Conservation (phyloP, 768 basidiomycete species). For the Crucibulum laeve region DNA sequence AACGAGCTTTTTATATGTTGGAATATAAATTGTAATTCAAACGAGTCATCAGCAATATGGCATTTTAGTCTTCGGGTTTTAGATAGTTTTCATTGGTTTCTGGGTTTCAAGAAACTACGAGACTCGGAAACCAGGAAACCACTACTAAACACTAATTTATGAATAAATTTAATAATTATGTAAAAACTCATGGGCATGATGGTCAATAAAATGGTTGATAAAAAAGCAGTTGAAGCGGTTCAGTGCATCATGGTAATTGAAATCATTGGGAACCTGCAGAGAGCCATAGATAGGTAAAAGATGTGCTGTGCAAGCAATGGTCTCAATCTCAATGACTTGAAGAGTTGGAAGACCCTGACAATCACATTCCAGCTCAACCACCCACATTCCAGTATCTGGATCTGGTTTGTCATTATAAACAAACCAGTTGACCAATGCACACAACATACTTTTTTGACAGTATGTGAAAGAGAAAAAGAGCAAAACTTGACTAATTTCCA, state of each 20-base stretch:
- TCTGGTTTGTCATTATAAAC: slow-evolving; percentile 11
- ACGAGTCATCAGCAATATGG: no score
- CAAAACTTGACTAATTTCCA: slow-evolving; percentile 18
- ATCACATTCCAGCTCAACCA: slow-evolving; percentile 15
- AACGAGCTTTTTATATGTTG: no score
- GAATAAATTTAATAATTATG: no score
- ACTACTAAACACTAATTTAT: no score
- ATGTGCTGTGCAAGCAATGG: slow-evolving; percentile 19
- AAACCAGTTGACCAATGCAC: slow-evolving; percentile 26
- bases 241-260: slow-evolving; percentile 15
- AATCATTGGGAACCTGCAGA: slow-evolving; percentile 9
- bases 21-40: no score
- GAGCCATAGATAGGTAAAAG: slow-evolving; percentile 19
- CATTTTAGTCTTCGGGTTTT: no score
- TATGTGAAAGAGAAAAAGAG: slow-evolving; percentile 26
- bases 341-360: neutral
- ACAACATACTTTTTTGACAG: slow-evolving; percentile 4
- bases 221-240: slow-evolving; percentile 14
- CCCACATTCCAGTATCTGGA: slow-evolving; percentile 27
- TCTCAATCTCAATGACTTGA: slow-evolving; percentile 13
- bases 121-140: no score
- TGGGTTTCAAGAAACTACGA: no score
- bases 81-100: no score
- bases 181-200: no score
- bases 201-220: slow-evolving; percentile 12